These are phyloP conservation scores for Solanum hybrid DNA, from an alignment of 305 asterid genomes.

Conservation along the genomic window DNA sequence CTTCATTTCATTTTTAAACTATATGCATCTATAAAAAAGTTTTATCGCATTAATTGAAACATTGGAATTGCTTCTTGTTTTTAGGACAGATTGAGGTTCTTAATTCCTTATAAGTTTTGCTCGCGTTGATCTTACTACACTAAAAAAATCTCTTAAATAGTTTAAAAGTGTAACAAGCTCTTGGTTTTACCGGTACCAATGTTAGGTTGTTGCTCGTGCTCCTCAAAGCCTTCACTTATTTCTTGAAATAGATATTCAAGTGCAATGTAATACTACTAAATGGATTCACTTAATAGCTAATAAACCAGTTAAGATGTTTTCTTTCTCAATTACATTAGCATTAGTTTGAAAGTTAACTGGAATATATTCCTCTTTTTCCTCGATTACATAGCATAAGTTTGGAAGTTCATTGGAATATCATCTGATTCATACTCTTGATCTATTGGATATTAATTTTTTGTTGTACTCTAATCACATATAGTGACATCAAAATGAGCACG, in stretches of 20 bases:
- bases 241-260: background rate
- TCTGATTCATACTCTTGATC: background rate
- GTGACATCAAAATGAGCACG: conserved; percentile 14
- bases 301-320: background rate
- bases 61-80: background rate
- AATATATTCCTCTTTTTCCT: background rate
- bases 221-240: background rate
- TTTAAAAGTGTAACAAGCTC: background rate
- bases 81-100: background rate
- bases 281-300: background rate
- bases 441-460: background rate
- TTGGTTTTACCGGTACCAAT: background rate
- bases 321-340: background rate
- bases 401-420: background rate
- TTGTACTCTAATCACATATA: conserved; percentile 21
- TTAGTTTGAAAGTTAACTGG: background rate
- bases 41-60: too few species aligned
- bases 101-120: background rate
- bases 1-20: background rate
- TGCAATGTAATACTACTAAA: background rate
- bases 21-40: background rate
- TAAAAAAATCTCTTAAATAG: background rate
- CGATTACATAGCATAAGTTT: background rate
- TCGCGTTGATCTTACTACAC: background rate
- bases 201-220: background rate